phyloP scores from a whole-genome alignment of 2,329 filamentous ascomycete genomes.

The Dryadomyces sulphureus region DNA sequence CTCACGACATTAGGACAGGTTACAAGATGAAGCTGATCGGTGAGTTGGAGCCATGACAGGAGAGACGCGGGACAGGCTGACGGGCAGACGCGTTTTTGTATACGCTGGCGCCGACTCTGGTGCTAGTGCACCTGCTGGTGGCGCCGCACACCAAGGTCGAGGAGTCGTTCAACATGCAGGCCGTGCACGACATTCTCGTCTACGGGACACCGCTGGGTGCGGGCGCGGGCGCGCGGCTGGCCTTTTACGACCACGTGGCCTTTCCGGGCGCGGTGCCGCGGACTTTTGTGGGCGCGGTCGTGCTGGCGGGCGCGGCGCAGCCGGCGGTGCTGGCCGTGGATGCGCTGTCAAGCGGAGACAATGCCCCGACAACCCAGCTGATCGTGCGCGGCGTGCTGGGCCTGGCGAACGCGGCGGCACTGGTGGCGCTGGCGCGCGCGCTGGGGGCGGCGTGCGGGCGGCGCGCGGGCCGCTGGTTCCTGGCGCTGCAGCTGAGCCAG shows the following conservation, averaged over 20 bases:
- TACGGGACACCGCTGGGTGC: slow-evolving; percentile 54
- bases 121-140: slow-evolving; percentile 54
- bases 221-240: slow-evolving; percentile 38
- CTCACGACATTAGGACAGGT: too few species aligned
- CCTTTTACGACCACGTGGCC: slow-evolving; percentile 72
- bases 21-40: not conserved
- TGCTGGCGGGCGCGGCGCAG: slow-evolving; percentile 58
- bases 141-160: slow-evolving; percentile 95
- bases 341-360: not conserved
- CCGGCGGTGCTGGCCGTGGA: slow-evolving; percentile 43
- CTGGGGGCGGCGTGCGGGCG: slow-evolving; percentile 55
- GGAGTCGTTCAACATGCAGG: slow-evolving; percentile 96
- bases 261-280: slow-evolving; percentile 88
- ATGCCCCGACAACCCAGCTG: slow-evolving; percentile 33
- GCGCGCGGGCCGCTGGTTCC: slow-evolving; percentile 62
- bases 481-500: slow-evolving; percentile 63
- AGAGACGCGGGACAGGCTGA: not conserved
- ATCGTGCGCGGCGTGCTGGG: slow-evolving; percentile 66
- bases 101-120: slow-evolving; percentile 44
- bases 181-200: slow-evolving; percentile 72
- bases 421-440: slow-evolving; percentile 50
- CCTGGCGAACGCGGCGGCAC: slow-evolving; percentile 53
- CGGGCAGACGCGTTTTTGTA: slow-evolving; percentile 31
- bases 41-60: not conserved
- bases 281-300: slow-evolving; percentile 70